Evolutionary conservation across 2,329 filamentous ascomycete species (phyloP).

Genomic region (Tolypocladium cylindrosporum): DNA sequence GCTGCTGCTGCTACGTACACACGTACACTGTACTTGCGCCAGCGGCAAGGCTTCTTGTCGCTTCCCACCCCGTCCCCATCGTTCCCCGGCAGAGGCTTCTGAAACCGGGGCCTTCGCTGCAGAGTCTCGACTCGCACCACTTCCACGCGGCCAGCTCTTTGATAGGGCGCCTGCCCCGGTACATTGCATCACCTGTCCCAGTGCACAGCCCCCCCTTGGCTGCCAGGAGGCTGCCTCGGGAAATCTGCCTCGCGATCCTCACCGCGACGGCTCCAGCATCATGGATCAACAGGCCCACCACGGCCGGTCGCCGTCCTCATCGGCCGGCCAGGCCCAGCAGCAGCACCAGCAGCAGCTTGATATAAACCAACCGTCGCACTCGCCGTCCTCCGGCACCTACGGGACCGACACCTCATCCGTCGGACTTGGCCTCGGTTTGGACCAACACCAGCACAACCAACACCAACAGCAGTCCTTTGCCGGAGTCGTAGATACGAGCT

Average conservation of each 20-base stretch:
- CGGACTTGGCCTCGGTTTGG: constrained; percentile 49
- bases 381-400: constrained; percentile 50
- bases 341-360: constrained; percentile 42
- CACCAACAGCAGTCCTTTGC: constrained; percentile 22
- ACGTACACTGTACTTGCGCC: background rate
- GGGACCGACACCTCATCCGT: constrained; percentile 35
- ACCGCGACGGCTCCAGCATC: constrained; percentile 12
- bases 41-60: background rate
- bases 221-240: constrained; percentile 33
- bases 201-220: constrained; percentile 25
- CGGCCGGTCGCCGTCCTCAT: constrained; percentile 50
- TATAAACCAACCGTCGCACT: constrained; percentile 57
- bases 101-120: constrained; percentile 1
- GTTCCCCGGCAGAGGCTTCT: background rate
- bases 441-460: constrained; percentile 33
- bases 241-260: constrained; percentile 29
- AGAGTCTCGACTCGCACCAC: constrained; percentile 1
- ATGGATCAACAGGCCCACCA: constrained; percentile 33
- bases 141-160: constrained; percentile 1
- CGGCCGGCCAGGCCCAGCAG: constrained; percentile 25
- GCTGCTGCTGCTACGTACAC: background rate
- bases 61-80: background rate
- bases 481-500: constrained; percentile 18
- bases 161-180: constrained; percentile 6
- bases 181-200: constrained; percentile 10